These are phyloP conservation scores for Trichophyton equinum DNA, from an alignment of 2,329 filamentous ascomycete species.

Conservation along the genomic window DNA sequence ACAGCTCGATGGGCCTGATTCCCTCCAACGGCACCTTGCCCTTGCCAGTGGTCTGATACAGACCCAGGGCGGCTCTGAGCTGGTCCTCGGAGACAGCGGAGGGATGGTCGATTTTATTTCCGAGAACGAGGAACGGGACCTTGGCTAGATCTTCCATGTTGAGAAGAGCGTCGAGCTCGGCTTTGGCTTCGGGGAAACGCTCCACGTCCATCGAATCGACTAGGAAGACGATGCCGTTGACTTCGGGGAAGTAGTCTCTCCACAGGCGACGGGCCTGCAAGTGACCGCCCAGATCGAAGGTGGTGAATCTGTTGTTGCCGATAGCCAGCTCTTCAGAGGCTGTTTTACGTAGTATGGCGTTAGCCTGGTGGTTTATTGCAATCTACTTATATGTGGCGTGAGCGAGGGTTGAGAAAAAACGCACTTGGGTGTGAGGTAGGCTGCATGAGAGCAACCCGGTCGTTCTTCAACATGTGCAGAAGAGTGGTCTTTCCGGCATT, in stretches of 20 bases:
- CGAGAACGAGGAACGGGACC: conserved; percentile 89
- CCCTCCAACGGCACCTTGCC: conserved; percentile 86
- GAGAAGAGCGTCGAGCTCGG: conserved; percentile 87
- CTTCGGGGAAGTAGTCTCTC: conserved; percentile 96
- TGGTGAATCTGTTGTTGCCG: conserved; percentile 87
- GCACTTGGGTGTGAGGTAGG: conserved; percentile 84
- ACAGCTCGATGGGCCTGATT: conserved; percentile 89
- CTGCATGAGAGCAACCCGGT: conserved; percentile 80
- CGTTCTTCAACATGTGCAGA: conserved; percentile 94
- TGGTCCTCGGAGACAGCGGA: conserved; percentile 93
- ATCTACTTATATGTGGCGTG: neutral
- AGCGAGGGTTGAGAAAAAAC: conserved; percentile 20
- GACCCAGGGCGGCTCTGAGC: conserved; percentile 75
- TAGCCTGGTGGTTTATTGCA: neutral
- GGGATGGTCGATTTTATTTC: conserved; percentile 99
- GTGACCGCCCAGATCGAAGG: conserved; percentile 86
- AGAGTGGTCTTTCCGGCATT: conserved; percentile 92
- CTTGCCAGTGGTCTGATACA: conserved; percentile 95
- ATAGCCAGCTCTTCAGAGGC: conserved; percentile 87
- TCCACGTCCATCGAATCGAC: conserved; percentile 97
- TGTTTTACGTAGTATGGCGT: conserved; percentile 23
- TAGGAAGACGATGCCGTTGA: conserved; percentile 92
- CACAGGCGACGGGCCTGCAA: conserved; percentile 89
- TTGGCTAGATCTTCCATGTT: conserved; percentile 94
- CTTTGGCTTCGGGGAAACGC: conserved; percentile 86